phyloP scores from a whole-genome alignment of 2,329 filamentous ascomycete species.

The Neonectria hederae region DNA sequence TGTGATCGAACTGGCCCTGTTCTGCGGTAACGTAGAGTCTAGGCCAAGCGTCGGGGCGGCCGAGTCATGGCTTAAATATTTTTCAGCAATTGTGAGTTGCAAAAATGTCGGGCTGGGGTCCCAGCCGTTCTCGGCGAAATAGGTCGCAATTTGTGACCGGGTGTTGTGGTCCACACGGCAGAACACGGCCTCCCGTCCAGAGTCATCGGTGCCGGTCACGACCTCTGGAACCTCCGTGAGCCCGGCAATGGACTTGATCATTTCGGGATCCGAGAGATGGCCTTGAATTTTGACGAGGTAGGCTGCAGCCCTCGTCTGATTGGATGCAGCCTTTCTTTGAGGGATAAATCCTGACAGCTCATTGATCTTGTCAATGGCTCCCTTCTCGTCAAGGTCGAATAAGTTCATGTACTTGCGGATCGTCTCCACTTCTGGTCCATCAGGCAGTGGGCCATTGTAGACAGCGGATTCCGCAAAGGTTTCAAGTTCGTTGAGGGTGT shows the following conservation, averaged over 20 bases:
- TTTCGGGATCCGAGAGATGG: slow-evolving; percentile 5
- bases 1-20: slow-evolving; percentile 1
- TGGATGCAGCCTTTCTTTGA: not conserved
- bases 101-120: slow-evolving; percentile 14
- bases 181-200: slow-evolving; percentile 15
- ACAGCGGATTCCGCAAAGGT: slow-evolving; percentile 6
- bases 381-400: slow-evolving; percentile 14
- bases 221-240: slow-evolving; percentile 13
- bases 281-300: slow-evolving; percentile 21
- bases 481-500: slow-evolving; percentile 14
- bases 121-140: slow-evolving; percentile 12
- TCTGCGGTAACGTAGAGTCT: slow-evolving; percentile 22
- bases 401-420: slow-evolving; percentile 24
- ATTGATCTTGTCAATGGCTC: slow-evolving; percentile 16
- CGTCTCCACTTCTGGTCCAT: not conserved
- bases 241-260: slow-evolving; percentile 11
- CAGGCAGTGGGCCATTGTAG: not conserved
- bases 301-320: slow-evolving; percentile 4
- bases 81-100: slow-evolving; percentile 22
- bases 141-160: slow-evolving; percentile 11
- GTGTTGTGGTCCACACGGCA: slow-evolving; percentile 18
- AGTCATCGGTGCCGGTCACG: slow-evolving; percentile 21
- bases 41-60: slow-evolving; percentile 9
- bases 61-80: slow-evolving; percentile 10
- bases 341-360: slow-evolving; percentile 11